Evolutionary conservation across 208 protist species (phyloP), one percentile per base, ranked within the genome.

Genomic region (Crithidia bombi): DNA sequence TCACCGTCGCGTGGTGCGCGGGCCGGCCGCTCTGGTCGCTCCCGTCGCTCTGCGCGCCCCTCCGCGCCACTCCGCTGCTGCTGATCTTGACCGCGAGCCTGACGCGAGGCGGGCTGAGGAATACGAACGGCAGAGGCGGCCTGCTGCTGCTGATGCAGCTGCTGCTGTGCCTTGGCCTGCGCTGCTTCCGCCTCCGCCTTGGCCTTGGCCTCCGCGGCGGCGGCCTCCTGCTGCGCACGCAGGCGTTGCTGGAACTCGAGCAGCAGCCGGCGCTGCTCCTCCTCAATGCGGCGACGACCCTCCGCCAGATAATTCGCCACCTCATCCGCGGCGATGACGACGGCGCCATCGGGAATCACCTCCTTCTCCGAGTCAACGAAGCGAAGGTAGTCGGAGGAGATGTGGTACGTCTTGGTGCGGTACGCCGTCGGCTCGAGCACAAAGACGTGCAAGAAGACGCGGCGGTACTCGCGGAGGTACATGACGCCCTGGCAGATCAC

Each of bases 381-480:
- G 67, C 91, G 88, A 33, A 94, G 75, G 71, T 90, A 93, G 65
- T 96, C 91, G 26, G 80, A 83, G 51, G 79, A 83, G 56, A 96
- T 92, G 87, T 93, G 79, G 77, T 88, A 94, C 12, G 91, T 93
- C 74, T 84, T 85, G 46, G 59, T 76, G 73, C 87, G 86, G 81
- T 87, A 83, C 73, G 58, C 65, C 14, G 88, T 93, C 21, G 91
- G 91, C 38, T 82, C 65, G n/a, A 96, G 80, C 41, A 92, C 83
- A 67, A 94, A 96, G 64, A 79, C 73, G 65, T 96, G 91, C 26
- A 89, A 65, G 68, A 93, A 93, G 21, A 75, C 75, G 15, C 79
- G 77, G 61, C 83, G 81, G 61, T 74, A 59, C 32, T 82, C 73
- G 21, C 79, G 75, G 3, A 91, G 70, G 79, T 85, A 93, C 57